Evolutionary conservation across 805 yeast species (phyloP), one percentile per base, ranked within the genome.

Genomic region (Candida jianshihensis): DNA sequence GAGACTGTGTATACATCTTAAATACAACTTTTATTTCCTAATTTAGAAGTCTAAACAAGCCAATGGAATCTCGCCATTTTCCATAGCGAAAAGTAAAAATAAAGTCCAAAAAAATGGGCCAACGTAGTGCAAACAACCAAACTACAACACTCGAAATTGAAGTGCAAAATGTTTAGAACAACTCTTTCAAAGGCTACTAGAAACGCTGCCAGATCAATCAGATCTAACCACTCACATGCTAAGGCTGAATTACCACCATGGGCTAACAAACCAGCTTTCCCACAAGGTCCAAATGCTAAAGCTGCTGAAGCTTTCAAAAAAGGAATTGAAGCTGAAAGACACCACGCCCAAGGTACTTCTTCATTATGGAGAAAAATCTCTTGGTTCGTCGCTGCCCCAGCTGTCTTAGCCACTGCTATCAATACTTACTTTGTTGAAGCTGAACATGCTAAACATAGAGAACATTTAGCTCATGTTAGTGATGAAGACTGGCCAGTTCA

Each of bases 401-500:
- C 85, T 36, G 76, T 89, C 51, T 63, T 73, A 40, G 71, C 76
- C 53, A 72, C 90, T 48, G 84, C 92, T 33, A 71, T 81, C 56
- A 87, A 87, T 69, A 86, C 92, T 37, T 79, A 73, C 64, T 75
- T 74, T 53, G 71, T 81, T 57, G 98, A 90, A 71, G 65, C 71
- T 54, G 86, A 82, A 63, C 98, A 92, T 64, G 88, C 92, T 50
- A 73, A 80, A 55, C 98, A 92, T 74, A 78, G 92, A 70, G 73
- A 72, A 60, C 92, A 83, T 64, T 67, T 77, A 54, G 59, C 63
- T 35, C 69, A 70, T 53, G 68, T 86, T 40, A 62, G 87, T 24
- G 97, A 89, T 61, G 90, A 81, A 52, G 95, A 89, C 60, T 85
- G 95, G 88, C 97, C 97, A 57, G 68, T 63, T 43, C 92, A 83